Evolutionary conservation across 345 rosid genomes (phyloP), one percentile per base, ranked within the genome.

Genomic region (Rhodamnia argentea): DNA sequence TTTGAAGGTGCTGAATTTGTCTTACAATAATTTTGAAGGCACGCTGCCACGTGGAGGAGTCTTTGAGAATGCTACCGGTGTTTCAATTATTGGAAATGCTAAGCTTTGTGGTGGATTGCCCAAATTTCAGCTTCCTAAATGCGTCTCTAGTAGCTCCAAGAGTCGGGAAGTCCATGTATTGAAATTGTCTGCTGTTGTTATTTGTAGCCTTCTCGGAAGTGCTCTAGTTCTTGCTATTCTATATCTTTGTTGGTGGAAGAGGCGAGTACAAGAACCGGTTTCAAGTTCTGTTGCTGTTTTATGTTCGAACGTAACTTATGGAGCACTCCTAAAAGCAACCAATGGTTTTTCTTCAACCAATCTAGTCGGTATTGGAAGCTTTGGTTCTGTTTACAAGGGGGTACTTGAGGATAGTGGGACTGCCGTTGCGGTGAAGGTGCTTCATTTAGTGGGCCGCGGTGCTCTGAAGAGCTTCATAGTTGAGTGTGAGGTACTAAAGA

Each of bases 91-190:
- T 4, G 89, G 84, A 16, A 88, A 88, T 42, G 29, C 42, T 51
- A 70, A 59, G 7, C 82, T 88, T 2, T 88, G 89, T 44, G 85
- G 89, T 32, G 70, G 64, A n/a, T 32, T 32, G n/a, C 60, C 29
- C 27, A 15, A 83, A 52, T 54, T 83, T 54, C 47, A 52, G 26
- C 47, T 83, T 70, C 88, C 55, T 15, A 23, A 86, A 58, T 85
- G 88, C 55, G 83, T 44, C 57, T 32, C 16, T 16, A 23, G 16
- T 52, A 52, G 22, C n/a, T 75, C 44, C 15, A 50, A 64, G 76
- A 29, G 44, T 32, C 4, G 2, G 1, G 37, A 64, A 29, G 76
- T 64, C 44, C 76, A 64, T n/a, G 0, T 82, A 51, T 53, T 52
- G 53, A 47, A 40, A 26, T 27, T 82, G 53, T 47, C 1, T 29